Conservation (phyloP, 257 asterid species). For the Nicotiana obtusifolia region DNA sequence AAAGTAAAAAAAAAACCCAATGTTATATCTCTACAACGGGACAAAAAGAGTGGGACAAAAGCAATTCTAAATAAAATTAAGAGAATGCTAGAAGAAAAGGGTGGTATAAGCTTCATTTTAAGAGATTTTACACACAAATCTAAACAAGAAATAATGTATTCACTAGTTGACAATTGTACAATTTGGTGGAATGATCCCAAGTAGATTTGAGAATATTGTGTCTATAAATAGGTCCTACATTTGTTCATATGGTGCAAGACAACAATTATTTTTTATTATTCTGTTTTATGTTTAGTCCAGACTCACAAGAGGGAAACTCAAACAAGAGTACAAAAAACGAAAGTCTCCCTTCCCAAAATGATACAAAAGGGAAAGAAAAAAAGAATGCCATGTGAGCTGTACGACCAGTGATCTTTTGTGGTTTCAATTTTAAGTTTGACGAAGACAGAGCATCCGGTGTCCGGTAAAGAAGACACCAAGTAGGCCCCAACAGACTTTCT, state of each 20-base stretch:
- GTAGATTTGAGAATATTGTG: slow-evolving; percentile 11
- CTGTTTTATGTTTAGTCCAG: neutral
- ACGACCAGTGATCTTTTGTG: neutral
- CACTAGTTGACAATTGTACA: slow-evolving; percentile 11
- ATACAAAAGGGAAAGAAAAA: neutral
- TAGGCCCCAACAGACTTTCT: slow-evolving; percentile 20
- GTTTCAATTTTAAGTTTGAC: slow-evolving; percentile 17
- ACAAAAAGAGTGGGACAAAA: neutral
- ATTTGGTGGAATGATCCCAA: slow-evolving; percentile 2
- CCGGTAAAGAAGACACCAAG: slow-evolving; percentile 19
- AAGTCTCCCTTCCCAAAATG: neutral
- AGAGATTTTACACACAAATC: neutral
- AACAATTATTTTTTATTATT: neutral
- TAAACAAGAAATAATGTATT: neutral
- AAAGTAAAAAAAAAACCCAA: too few species aligned
- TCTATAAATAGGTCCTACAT: neutral
- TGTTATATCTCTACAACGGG: neutral
- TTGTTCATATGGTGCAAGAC: neutral
- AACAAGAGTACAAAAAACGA: slow-evolving; percentile 9
- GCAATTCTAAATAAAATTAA: neutral
- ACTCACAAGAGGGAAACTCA: neutral
- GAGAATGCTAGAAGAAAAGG: neutral
- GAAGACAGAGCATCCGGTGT: slow-evolving; percentile 9
- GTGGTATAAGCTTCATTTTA: neutral
- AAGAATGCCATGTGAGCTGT: slow-evolving; percentile 30